Conservation (phyloP, 306 rosid species). For the Arachis hypogaea region DNA sequence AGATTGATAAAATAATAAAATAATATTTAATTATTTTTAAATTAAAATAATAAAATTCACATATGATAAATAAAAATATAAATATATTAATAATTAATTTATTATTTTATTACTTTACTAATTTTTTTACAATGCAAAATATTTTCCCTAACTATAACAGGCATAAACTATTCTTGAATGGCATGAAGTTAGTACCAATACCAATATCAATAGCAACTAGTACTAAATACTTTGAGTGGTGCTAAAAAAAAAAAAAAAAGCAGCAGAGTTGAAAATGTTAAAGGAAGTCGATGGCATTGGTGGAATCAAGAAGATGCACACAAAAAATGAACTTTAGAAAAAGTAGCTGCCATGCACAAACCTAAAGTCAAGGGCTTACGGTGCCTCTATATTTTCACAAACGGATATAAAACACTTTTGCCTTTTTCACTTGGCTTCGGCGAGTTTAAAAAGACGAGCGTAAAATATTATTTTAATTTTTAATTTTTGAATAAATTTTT, state of each 20-base stretch:
- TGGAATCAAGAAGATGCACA: neutral
- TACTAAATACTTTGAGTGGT: neutral
- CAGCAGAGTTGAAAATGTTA: conserved; percentile 7
- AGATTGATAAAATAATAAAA: too few species aligned
- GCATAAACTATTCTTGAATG: neutral
- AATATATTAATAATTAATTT: too few species aligned
- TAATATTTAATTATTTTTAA: too few species aligned
- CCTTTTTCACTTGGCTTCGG: conserved; percentile 13
- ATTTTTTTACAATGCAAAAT: too few species aligned
- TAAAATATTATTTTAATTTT: too few species aligned
- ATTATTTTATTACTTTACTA: too few species aligned
- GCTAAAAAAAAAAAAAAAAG: neutral
- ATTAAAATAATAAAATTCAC: too few species aligned
- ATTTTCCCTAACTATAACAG: neutral
- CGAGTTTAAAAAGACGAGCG: too few species aligned
- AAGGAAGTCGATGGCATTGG: conserved; percentile 17
- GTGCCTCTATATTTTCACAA: conserved; percentile 25
- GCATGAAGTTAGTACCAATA: neutral
- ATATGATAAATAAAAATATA: too few species aligned
- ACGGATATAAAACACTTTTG: conserved; percentile 1
- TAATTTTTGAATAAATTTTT: too few species aligned
- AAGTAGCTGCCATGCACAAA: conserved; percentile 19
- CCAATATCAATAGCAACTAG: neutral
- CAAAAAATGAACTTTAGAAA: conserved; percentile 28
- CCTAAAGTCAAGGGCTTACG: conserved; percentile 27